Evolutionary conservation across 192 early-diverging fungal genomes (phyloP).

Genomic region (Rhizophagus clarus): DNA sequence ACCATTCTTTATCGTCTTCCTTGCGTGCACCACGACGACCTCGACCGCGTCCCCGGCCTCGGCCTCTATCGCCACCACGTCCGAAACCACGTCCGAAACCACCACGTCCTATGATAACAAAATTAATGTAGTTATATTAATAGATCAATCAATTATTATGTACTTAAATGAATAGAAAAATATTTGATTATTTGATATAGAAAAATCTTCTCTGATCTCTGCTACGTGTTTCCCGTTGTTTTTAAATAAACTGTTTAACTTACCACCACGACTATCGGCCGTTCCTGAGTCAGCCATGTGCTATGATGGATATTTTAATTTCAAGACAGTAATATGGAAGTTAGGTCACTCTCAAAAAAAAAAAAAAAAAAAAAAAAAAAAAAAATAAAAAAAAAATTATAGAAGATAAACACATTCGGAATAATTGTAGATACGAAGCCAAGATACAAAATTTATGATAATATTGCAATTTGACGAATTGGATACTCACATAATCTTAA

Average conservation of each 20-base stretch:
- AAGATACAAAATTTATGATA: background rate
- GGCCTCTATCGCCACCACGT: conserved; percentile 75
- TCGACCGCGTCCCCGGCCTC: conserved; percentile 71
- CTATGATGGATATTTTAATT: conserved; percentile 36
- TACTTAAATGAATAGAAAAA: background rate
- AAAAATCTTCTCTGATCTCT: background rate
- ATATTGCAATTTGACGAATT: background rate
- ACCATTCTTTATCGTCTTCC: conserved; percentile 83
- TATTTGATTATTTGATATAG: background rate
- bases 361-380: background rate
- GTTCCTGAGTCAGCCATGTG: conserved; percentile 80
- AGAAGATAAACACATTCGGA: background rate
- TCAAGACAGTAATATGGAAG: background rate
- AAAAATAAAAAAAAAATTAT: background rate
- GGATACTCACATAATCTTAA: conserved; percentile 34
- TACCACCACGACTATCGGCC: conserved; percentile 73
- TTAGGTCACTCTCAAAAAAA: background rate
- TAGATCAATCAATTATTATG: background rate
- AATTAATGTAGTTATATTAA: background rate
- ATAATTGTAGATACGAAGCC: background rate
- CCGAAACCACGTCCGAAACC: conserved; percentile 79
- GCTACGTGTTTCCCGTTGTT: background rate
- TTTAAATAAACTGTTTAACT: conserved; percentile 8
- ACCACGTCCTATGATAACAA: conserved; percentile 75
- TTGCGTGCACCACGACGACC: conserved; percentile 73